Conservation (phyloP, 139 green algal genomes). For the Closterium sp. region DNA sequence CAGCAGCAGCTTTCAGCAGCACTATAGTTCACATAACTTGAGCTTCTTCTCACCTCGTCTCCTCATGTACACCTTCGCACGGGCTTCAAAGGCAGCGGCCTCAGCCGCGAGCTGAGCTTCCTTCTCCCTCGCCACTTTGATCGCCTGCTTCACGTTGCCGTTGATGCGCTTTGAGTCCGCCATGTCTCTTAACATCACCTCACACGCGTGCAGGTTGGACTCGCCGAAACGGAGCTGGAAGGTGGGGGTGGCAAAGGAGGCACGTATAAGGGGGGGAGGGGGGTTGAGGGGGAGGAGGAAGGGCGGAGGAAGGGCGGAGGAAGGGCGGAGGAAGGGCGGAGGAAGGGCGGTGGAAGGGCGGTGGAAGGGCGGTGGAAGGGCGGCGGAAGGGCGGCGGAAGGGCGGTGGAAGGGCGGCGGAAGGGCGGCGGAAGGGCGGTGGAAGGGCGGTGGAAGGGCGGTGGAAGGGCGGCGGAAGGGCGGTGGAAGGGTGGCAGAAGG, state of each 20-base stretch:
- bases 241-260: too few species aligned
- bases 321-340: too few species aligned
- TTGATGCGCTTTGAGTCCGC: conserved; percentile 88
- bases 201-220: conserved; percentile 63
- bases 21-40: too few species aligned
- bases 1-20: too few species aligned
- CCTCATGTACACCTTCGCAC: too few species aligned
- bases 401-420: too few species aligned
- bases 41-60: too few species aligned
- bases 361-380: too few species aligned
- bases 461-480: neutral
- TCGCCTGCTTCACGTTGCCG: conserved; percentile 59
- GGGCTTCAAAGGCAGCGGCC: too few species aligned
- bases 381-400: too few species aligned
- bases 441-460: neutral
- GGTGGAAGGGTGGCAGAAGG: neutral
- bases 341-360: neutral
- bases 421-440: too few species aligned
- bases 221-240: conserved; percentile 63
- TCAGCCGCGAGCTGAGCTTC: neutral
- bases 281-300: neutral
- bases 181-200: conserved; percentile 89
- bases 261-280: neutral
- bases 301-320: too few species aligned
- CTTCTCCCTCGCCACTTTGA: neutral